Percentiles rank a stretch among this genome's conserved stretches.
These are phyloP conservation scores for Chaetoceros tenuissimus DNA, from an alignment of 108 stramenopile genomes.

Conservation along the genomic window DNA sequence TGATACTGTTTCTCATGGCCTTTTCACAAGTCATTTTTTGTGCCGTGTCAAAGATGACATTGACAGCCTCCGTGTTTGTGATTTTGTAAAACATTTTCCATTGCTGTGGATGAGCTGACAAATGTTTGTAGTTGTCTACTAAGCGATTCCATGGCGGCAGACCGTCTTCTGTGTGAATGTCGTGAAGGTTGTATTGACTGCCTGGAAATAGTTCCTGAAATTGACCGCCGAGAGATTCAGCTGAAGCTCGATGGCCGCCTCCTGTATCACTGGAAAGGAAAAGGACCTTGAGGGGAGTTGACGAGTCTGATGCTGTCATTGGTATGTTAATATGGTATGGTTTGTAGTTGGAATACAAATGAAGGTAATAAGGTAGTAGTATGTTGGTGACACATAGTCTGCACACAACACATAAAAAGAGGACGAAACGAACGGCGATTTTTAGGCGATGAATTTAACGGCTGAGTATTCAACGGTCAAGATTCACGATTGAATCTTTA, in stretches of 20 bases:
- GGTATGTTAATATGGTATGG: not conserved
- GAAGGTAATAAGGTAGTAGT: too few relatives aligned
- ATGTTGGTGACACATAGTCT: too few relatives aligned
- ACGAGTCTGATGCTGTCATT: slow-evolving; percentile 1
- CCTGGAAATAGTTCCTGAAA: slow-evolving; percentile 82
- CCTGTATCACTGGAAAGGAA: slow-evolving; percentile 95
- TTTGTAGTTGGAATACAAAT: too few relatives aligned
- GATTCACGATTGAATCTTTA: too few relatives aligned
- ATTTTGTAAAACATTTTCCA: slow-evolving; percentile 81
- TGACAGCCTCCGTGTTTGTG: slow-evolving; percentile 51
- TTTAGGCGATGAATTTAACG: too few relatives aligned
- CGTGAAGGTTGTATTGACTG: slow-evolving; percentile 75
- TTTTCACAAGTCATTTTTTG: slow-evolving; percentile 45
- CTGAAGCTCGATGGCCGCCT: slow-evolving; percentile 96
- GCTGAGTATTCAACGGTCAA: too few relatives aligned
- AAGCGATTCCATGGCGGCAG: slow-evolving; percentile 40
- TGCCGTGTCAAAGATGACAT: slow-evolving; percentile 45
- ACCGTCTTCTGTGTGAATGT: slow-evolving; percentile 73
- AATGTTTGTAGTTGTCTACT: slow-evolving; percentile 62
- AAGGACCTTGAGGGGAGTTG: slow-evolving; percentile 59
- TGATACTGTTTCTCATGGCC: slow-evolving; percentile 46
- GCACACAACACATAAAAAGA: too few relatives aligned
- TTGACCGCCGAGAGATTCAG: slow-evolving; percentile 79
- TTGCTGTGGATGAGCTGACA: slow-evolving; percentile 76
- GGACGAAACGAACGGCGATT: too few relatives aligned